phyloP scores from a whole-genome alignment of 2,329 filamentous ascomycete species.

The Gyromitra esculenta region DNA sequence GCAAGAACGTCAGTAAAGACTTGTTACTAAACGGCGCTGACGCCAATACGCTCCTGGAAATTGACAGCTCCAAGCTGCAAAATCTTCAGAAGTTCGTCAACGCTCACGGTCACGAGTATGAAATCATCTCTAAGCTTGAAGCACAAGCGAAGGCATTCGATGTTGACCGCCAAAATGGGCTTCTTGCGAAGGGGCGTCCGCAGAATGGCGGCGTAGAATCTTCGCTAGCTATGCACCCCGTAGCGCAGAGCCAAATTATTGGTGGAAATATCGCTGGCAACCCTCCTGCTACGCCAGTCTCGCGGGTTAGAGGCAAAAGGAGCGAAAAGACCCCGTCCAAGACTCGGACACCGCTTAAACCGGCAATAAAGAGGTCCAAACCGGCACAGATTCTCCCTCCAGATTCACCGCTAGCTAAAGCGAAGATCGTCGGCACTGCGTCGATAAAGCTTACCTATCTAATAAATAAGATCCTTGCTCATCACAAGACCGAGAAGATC shows the following conservation, averaged over 20 bases:
- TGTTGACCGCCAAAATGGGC: background rate
- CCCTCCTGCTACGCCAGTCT: background rate
- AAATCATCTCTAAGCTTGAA: constrained; percentile 31
- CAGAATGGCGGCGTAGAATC: background rate
- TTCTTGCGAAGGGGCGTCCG: background rate
- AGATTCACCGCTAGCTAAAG: constrained; percentile 65
- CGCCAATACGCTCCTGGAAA: constrained; percentile 58
- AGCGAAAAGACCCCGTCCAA: constrained; percentile 56
- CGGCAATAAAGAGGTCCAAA: constrained; percentile 56
- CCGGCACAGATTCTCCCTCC: constrained; percentile 48
- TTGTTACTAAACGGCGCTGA: background rate
- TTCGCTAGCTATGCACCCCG: background rate
- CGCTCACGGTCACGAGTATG: constrained; percentile 54
- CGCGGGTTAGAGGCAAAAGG: background rate
- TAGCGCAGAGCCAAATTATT: background rate
- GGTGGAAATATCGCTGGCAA: background rate
- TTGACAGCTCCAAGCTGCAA: constrained; percentile 62
- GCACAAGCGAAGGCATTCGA: constrained; percentile 4
- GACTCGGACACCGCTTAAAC: constrained; percentile 60
- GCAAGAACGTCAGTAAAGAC: background rate
- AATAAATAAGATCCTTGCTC: constrained; percentile 73
- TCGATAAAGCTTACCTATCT: constrained; percentile 91
- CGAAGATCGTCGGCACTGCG: constrained; percentile 77
- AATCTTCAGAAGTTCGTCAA: constrained; percentile 67
- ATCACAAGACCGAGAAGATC: constrained; percentile 81